phyloP scores from a whole-genome alignment of 192 early-diverging fungal species.

The Coemansia umbellata region DNA sequence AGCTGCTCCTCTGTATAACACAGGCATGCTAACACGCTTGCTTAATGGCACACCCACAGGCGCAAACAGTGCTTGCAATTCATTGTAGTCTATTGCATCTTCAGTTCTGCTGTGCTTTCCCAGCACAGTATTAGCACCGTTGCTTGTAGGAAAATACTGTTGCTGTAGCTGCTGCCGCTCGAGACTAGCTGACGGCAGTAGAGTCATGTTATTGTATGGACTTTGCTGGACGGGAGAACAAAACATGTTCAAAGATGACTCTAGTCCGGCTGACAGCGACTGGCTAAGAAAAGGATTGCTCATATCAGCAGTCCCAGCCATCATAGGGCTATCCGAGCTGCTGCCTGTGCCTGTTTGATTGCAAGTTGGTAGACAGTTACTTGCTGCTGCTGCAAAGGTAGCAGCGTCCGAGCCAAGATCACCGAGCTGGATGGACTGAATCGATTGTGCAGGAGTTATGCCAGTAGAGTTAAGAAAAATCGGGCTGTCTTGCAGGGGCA shows the following conservation, averaged over 20 bases:
- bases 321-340: neutral
- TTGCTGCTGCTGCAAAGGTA: slow-evolving; percentile 8
- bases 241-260: neutral
- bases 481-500: slow-evolving; percentile 17
- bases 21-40: slow-evolving; percentile 48
- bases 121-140: neutral
- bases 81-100: slow-evolving; percentile 1
- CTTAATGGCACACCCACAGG: slow-evolving; percentile 28
- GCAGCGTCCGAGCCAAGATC: slow-evolving; percentile 19
- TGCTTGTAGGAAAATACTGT: neutral
- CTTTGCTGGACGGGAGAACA: neutral
- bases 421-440: slow-evolving; percentile 22
- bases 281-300: neutral
- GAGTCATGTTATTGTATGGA: neutral
- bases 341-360: neutral
- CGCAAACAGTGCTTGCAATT: neutral
- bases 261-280: neutral
- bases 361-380: neutral
- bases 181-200: neutral
- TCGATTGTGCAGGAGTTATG: slow-evolving; percentile 33
- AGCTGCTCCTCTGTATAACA: slow-evolving; percentile 9
- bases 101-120: slow-evolving; percentile 28
- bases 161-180: neutral
- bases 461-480: slow-evolving; percentile 26
- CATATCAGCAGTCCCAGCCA: neutral